Conservation (phyloP, 441 rosid genomes). For the Erysimum cheiri region DNA sequence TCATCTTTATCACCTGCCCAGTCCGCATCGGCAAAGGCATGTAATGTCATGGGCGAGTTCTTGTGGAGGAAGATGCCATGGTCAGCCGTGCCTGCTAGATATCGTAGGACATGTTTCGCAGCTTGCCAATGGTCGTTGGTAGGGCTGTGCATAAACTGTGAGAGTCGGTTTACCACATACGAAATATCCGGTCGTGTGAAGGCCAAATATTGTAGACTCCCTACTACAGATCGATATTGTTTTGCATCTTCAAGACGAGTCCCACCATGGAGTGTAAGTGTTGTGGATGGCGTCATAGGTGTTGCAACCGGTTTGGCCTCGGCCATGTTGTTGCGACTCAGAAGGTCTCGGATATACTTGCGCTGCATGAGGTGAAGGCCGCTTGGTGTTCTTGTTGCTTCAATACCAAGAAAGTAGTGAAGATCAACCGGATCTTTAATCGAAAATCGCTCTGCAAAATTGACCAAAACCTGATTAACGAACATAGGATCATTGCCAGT, state of each 20-base stretch:
- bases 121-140: background rate
- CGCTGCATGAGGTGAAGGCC: background rate
- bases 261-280: too few species aligned
- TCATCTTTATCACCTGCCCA: background rate
- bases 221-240: background rate
- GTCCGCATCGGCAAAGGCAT: background rate
- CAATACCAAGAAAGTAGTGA: background rate
- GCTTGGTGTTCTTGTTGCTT: background rate
- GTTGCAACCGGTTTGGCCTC: background rate
- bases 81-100: accelerated
- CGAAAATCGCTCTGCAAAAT: background rate
- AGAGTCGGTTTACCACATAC: background rate
- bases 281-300: too few species aligned
- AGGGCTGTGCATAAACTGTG: background rate
- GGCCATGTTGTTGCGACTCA: background rate
- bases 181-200: background rate
- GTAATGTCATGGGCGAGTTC: accelerated
- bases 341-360: background rate
- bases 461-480: background rate
- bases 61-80: background rate
- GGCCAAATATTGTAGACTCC: background rate
- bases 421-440: background rate
- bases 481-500: background rate
- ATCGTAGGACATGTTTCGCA: accelerated
- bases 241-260: too few species aligned